These are phyloP conservation scores for Tolypocladium amazonense DNA, from an alignment of 2,329 filamentous ascomycete species.

Conservation along the genomic window DNA sequence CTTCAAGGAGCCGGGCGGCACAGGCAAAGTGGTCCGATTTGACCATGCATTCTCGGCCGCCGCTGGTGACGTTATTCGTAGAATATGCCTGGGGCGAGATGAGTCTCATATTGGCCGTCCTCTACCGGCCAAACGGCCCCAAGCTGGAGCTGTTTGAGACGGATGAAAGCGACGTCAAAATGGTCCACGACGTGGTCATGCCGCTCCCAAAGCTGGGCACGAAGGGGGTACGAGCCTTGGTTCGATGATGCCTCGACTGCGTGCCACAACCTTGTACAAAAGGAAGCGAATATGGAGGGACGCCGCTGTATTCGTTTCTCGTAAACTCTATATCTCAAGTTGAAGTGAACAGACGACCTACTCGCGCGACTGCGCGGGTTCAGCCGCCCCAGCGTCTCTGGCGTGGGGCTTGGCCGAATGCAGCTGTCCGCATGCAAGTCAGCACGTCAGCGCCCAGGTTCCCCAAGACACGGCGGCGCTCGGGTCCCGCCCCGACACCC, in stretches of 20 bases:
- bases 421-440: not conserved
- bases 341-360: too few relatives aligned
- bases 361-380: not conserved
- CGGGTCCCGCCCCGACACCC: not conserved
- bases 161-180: not conserved
- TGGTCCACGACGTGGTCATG: not conserved
- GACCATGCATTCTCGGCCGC: not conserved
- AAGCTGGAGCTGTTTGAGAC: not conserved
- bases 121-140: not conserved
- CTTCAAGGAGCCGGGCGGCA: not conserved
- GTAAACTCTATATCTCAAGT: too few relatives aligned
- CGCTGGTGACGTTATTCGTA: not conserved
- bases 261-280: not conserved
- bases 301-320: not conserved
- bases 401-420: not conserved
- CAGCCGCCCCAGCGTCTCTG: not conserved
- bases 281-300: not conserved
- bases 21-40: not conserved
- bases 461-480: not conserved
- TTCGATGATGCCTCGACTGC: not conserved
- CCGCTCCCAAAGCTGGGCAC: not conserved
- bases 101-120: not conserved
- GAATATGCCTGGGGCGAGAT: not conserved
- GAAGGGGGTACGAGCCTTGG: not conserved
- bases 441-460: not conserved